Base-by-base conservation (phyloP, 441 rosid genomes). In the Viola pubescens region DNA sequence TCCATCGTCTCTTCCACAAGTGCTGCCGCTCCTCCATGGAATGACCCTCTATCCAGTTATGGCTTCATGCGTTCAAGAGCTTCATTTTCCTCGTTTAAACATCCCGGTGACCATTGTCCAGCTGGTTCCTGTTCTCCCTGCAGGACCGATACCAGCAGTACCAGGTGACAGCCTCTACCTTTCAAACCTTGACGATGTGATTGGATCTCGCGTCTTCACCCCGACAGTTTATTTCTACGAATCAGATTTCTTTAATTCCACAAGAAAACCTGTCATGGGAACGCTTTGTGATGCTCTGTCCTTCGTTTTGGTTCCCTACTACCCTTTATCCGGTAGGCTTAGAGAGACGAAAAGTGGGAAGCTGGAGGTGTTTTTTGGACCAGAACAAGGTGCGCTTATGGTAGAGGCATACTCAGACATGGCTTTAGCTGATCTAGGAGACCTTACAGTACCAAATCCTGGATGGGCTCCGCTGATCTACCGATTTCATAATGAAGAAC, bases 381-480 rank as follows among this genome's bases (percentile, higher is more conserved):
- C 70, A 38, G 81, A 75, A 34, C 92, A 81, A 72, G 94, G 98
- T 59, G 96, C 79, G 8, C 72, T 87, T 19, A 61, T 89, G 83
- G 88, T 91, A 4, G 86, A 87, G 54, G 97, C 96, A 0, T 71
- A 60, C 65, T 77, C 88, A 5, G 67, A 79, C 38, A 61, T 80
- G 80, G 45, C 75, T 38, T 73, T 88, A 45, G 72, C 72, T 9
- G 88, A 91, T 54, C 74, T 91, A 5, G 88, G 98, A 37, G 88
- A 91, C 63, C 83, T 91, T 6, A 64, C 84, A 0, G 89, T 89
- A 60, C 95, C 97, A n/a, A 89, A 91, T 60, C 95, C 97, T 1
- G 87, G 86, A 4, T 87, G 95, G 95, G 61, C 76, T n/a, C 95
- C 91, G 3, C 54, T 91, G 72, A 78, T 89, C 65, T 89, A 73